Evolutionary conservation across 192 early-diverging fungal species (phyloP), one percentile per base, ranked within the genome.

Genomic region (Coemansia umbellata): DNA sequence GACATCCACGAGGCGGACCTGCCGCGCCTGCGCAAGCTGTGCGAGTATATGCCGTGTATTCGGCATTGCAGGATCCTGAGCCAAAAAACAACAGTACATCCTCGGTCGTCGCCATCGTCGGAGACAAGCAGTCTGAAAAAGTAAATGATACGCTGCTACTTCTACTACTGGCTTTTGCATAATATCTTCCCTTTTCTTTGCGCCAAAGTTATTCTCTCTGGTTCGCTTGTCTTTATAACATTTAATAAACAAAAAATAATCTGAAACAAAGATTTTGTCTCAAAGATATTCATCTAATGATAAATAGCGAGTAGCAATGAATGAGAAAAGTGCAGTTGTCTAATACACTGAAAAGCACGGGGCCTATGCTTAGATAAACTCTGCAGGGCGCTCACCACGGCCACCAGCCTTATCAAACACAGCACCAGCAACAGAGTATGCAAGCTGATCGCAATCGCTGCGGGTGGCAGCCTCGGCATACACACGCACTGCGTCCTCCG

Each of bases 401-500:
- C 96, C 97, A 45, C 91, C 91, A 49, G 90, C 93, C 55, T 83
- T 79, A 74, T 97, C 93, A 79, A 90, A 97, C 37, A 99, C 92
- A 19, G 94, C 76, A 5, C 92, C 94, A 7, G 87, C 91, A 49
- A 99, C 87, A 11, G 83, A 85, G 66, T 84, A 86, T 19, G 91
- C 82, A 35, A 99, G 80, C 51, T 87, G 81, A 50, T 98, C 95
- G 37, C 90, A 90, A 54, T 97, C 87, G 8, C 87, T 75, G 37
- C 87, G 84, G 1, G 95, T 94, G 31, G 90, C 91, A 17, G 97
- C 97, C 76, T 99, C 97, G 28, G 97, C 95, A 63, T 99, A 99
- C 11, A 99, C 94, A 42, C 97, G 89, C 15, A 99, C 97, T 9
- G 94, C 90, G 63, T 99, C 97, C 69, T 99, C 97, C 21, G 97